Base-by-base conservation (phyloP, 805 yeast species). In the Metschnikowia koreensis region DNA sequence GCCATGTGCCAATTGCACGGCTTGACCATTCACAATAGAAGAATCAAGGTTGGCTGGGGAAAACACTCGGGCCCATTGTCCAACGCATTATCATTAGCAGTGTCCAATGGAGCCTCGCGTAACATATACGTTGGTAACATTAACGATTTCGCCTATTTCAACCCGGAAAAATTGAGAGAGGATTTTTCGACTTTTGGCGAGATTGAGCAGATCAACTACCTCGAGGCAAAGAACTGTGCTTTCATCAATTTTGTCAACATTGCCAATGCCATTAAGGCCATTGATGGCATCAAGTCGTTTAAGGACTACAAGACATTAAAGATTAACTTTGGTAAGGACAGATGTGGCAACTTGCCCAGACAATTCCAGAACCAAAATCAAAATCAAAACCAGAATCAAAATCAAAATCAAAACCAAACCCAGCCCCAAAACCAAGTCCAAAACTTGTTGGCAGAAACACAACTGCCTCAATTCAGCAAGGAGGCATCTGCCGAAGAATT, bases 21-120 rank as follows among this genome's bases (percentile, higher is more conserved):
- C 0, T 75, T 93, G 54, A 81, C 91, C 16, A 87, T 93, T 54
- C 96, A 89, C 65, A 86, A 86, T 66, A 80, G 96, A 62, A 81
- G 92, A 62, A 86, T 93, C 59, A 89, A 89, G 67, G 91, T 93
- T 51, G 97, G 97, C 17, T 93, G 99, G 98, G 99, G 98, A 44
- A 92, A 90, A 69, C 97, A 93, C 66, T 85, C 96, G 6, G 98
- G 98, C 10, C 91, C 96, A 1, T 76, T 93, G 57, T 85, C 96
- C 10, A 87, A 89, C 59, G 91, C 96, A 2, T 79, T 93, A 52
- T 87, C 92, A 7, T 73, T 88, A 51, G 97, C 97, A 0, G 97
- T 92, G 27, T 84, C 94, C 22, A 87, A 89, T 57, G 98, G 98
- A 39, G 98, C 97, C 0, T 84, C 94, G 17, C 82, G 99, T 69